Evolutionary conservation across 176 grass and related monocot genomes (phyloP), one percentile per base, ranked within the genome.

Genomic region (Eragrostis curvula): DNA sequence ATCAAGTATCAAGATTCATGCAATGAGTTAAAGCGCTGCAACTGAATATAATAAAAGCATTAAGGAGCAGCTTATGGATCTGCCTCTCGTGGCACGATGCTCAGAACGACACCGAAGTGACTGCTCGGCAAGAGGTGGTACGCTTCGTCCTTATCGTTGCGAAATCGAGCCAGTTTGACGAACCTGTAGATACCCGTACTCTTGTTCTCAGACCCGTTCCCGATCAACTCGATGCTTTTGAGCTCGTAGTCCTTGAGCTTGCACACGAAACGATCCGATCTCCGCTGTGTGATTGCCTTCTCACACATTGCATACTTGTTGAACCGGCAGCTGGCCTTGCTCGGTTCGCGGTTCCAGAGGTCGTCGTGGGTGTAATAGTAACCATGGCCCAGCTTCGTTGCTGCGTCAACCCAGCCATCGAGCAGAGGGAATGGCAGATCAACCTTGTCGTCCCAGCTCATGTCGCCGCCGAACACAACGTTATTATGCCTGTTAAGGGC

Each of bases 381-480:
- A 23, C 20, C 5, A 9, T 10, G 7, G 55, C 55, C 6, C 23
- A 60, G 57, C 57, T 11, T 3, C 57, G 8, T 4, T 23, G 23
- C 11, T 10, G 57, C 57, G 10, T 60, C 57, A 9, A 60, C 57
- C 57, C 57, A 60, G 57, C 57, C 57, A 9, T 27, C 57, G 57
- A 28, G 49, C 36, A 84, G 74, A 28, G 75, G 74, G 45, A 86
- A 73, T 3, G 57, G 57, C 57, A 60, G 24, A 10, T 60, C 57
- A 9, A 60, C 57, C 57, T 25, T 27, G 57, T 60, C 57, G 24
- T 60, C 57, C 32, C 32, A 36, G 32, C 32, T 36, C 32, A 36
- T 36, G 32, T 36, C 32, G 32, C 32, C 32, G 32, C 75, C 57
- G 57, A 65, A 65, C 62, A 39, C 62, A 1, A 32, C 62, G 62